These are phyloP conservation scores for Beauveria sp. DNA, from an alignment of 2,329 filamentous ascomycete genomes.

Conservation along the genomic window DNA sequence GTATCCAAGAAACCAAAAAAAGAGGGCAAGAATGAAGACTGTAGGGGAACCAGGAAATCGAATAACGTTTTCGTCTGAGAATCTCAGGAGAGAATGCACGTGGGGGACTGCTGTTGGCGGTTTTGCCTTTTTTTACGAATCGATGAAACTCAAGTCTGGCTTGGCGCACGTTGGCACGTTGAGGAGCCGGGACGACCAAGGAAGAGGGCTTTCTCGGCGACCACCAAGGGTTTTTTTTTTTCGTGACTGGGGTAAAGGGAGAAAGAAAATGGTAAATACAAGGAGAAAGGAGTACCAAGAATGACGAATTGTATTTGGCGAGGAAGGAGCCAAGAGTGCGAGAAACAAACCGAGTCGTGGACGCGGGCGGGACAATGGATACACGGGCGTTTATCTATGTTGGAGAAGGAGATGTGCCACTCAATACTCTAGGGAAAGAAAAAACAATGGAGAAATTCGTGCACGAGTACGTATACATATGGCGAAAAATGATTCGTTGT, in stretches of 20 bases:
- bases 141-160: neutral
- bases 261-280: neutral
- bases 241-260: neutral
- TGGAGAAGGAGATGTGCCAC: too few relatives aligned
- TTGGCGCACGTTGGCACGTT: neutral
- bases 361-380: neutral
- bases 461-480: neutral
- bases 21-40: neutral
- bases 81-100: neutral
- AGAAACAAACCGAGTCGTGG: neutral
- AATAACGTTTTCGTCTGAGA: neutral
- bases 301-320: neutral
- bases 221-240: neutral
- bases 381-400: neutral
- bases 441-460: neutral
- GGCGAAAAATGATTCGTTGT: neutral
- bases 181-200: neutral
- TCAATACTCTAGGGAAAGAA: neutral
- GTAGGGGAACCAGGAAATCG: neutral
- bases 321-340: neutral
- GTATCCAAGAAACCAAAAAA: constrained; percentile 13
- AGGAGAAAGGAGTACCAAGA: neutral
- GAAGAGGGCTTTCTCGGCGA: neutral
- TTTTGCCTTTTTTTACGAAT: neutral
- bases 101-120: neutral